Evolutionary conservation across 2,329 filamentous ascomycete genomes (phyloP).

Genomic region (Fusarium sp.): DNA sequence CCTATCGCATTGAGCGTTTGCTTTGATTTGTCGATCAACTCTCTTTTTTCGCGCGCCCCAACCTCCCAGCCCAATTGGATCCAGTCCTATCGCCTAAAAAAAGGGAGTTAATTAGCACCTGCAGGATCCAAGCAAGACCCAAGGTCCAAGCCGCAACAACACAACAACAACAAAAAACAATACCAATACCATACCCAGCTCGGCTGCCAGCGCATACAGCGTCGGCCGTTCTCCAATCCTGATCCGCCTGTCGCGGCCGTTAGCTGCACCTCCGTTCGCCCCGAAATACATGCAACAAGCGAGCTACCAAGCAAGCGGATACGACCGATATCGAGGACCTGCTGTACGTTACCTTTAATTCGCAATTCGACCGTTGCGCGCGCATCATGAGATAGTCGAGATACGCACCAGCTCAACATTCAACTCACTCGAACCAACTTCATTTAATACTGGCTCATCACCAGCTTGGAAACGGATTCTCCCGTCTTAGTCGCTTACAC

Average conservation of each 20-base stretch:
- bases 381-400: constrained; percentile 62
- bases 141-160: constrained; percentile 28
- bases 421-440: constrained; percentile 37
- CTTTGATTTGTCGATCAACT: constrained; percentile 23
- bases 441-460: constrained; percentile 48
- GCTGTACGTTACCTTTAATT: constrained; percentile 38
- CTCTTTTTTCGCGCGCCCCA: constrained; percentile 26
- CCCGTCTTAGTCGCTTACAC: constrained; percentile 33
- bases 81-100: constrained; percentile 36
- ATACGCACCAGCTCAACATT: constrained; percentile 27
- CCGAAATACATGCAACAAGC: constrained; percentile 29
- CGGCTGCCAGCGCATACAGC: constrained; percentile 42
- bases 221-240: constrained; percentile 44
- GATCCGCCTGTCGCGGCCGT: constrained; percentile 38
- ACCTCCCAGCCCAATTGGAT: constrained; percentile 33
- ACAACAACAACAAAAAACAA: constrained; percentile 45
- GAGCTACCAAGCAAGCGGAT: constrained; percentile 37
- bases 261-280: constrained; percentile 45
- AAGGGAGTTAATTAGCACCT: constrained; percentile 46
- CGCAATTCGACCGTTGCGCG: constrained; percentile 48
- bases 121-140: constrained; percentile 38
- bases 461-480: constrained; percentile 41
- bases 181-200: constrained; percentile 26
- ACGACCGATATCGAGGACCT: constrained; percentile 51
- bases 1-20: constrained; percentile 25